Evolutionary conservation across 2,329 filamentous ascomycete species (phyloP), one percentile per base, ranked within the genome.

Genomic region (Apiospora kogelbergensis): DNA sequence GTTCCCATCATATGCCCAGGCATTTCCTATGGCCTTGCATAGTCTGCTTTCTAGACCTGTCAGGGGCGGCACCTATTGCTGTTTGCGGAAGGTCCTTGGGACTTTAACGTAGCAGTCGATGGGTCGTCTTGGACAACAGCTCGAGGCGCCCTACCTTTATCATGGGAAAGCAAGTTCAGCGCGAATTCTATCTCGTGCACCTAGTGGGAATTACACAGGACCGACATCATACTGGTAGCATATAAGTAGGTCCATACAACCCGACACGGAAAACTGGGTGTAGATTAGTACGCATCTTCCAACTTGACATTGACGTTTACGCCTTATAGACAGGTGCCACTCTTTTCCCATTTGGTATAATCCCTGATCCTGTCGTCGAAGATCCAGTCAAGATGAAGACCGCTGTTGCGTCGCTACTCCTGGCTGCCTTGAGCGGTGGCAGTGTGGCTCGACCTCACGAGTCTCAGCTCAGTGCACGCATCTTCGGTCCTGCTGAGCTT

Each of bases 321-420:
- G 33, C 30, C 17, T n/a, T 60, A 60, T 37, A 60, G 20, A 60
- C 53, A n/a, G 10, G 30, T 37, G 26, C 26, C 26, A 5, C 9
- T 60, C 30, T 22, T 60, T 11, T n/a, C 53, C 17, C 26, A 6
- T n/a, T n/a, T 33, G 6, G 3, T 22, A 37, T 60, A n/a, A 15
- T 37, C 30, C 20, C 3, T 53, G 22, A 9, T 60, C 30, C 26
- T 22, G 20, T 37, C 13, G 20, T 11, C n/a, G 30, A n/a, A 60
- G 17, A 22, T 33, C 10, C 10, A 37, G 26, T 37, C 53, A 60
- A 60, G 53, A 69, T 69, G 68, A 69, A 69, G 68, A 22, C 53
- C 33, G 41, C 68, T 3, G 30, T 46, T 45, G 68, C 63, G 40
- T 69, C 68, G 7, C n/a, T 69, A 10, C 24, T 69, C 3, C 65